Evolutionary conservation across 305 asterid species (phyloP), one percentile per base, ranked within the genome.

Genomic region (Fraxinus ornus): DNA sequence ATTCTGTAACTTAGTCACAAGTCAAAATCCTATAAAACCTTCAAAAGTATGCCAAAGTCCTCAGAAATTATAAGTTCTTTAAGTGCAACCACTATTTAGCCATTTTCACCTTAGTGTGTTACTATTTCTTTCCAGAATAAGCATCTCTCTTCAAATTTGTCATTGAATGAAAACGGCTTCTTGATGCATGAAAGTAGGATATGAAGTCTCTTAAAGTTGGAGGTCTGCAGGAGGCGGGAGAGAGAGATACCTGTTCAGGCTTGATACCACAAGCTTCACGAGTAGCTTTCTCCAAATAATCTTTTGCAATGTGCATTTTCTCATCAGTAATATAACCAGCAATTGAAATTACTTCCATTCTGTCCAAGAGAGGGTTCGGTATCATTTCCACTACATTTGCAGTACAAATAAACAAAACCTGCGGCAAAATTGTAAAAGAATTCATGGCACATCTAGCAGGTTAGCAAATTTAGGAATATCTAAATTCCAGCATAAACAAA

Each of bases 271-370:
- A 94, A 75, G 96, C 90, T 84, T 93, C 98, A 85, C 95, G 94
- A 81, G 98, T 94, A 37, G 87, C 73, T 87, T 93, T 96, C 94
- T 94, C 99, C 87, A 96, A 90, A 89, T 94, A 96, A 88, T 93
- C 98, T 80, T 97, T 88, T 19, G 99, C 98, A 86, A 96, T 96
- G 90, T 94, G 99, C 97, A 93, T 87, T 89, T 96, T 94, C 91
- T 96, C 99, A 80, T 96, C 99, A 35, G 97, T 91, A 78, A 96
- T 96, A 83, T 96, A 96, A 82, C 99, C 99, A 41, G 98, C 99
- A 79, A 96, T 91, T 73, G 98, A 88, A 78, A 96, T 93, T 80
- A 96, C 95, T 88, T 96, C 99, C 99, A 96, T 96, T 89, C 99
- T 92, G 87, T 96, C 99, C 90, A 96, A 87, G 73, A 94, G 95